A percentile compares a stretch with the other conserved stretches of the same genome.
These are phyloP conservation scores for Mycothermus thermophilus DNA, from an alignment of 495 filamentous ascomycete genomes.

Conservation along the genomic window DNA sequence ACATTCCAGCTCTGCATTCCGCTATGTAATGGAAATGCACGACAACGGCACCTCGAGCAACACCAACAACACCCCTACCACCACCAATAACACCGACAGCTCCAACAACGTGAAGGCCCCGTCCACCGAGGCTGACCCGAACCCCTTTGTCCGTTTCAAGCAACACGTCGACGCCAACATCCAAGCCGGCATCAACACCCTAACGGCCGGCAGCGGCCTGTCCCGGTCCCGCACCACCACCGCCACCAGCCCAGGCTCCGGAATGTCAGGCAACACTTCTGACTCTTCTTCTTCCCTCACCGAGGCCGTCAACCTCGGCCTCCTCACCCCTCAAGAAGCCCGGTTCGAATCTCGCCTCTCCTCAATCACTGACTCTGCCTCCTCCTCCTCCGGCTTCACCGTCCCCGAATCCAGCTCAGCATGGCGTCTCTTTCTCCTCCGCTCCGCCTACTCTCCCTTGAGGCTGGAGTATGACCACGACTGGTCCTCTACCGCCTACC, in stretches of 20 bases:
- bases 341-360: conserved; percentile 4
- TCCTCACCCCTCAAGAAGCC: neutral
- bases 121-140: too few species aligned
- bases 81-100: neutral
- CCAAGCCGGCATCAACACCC: conserved; percentile 20
- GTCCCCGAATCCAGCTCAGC: conserved; percentile 2
- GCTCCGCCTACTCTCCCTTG: conserved; percentile 24
- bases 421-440: conserved; percentile 9
- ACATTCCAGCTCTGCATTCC: too few species aligned
- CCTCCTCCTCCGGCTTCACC: conserved; percentile 7
- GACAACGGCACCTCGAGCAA: too few species aligned
- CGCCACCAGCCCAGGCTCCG: too few species aligned
- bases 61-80: neutral
- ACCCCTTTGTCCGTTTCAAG: conserved; percentile 31
- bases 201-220: too few species aligned
- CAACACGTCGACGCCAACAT: conserved; percentile 29
- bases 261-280: too few species aligned
- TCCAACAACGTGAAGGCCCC: conserved; percentile 10
- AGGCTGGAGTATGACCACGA: conserved; percentile 13
- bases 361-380: too few species aligned
- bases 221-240: too few species aligned
- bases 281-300: too few species aligned
- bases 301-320: neutral
- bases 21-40: too few species aligned
- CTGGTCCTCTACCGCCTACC: too few species aligned